Conservation (phyloP, 352 stramenopile genomes). For the Phytopythium mirpurense region DNA sequence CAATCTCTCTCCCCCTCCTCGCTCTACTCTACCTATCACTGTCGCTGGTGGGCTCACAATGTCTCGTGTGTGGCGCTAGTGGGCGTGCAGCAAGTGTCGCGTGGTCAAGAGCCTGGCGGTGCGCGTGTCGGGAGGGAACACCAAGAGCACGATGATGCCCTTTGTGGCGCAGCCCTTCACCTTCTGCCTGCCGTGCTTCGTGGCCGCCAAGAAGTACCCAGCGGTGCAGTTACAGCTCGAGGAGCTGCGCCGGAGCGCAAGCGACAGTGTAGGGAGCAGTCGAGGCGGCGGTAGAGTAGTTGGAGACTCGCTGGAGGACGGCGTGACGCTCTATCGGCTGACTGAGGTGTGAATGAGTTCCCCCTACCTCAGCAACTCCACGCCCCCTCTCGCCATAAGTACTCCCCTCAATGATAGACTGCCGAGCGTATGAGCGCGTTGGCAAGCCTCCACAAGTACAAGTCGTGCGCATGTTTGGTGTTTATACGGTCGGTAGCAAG, state of each 20-base stretch:
- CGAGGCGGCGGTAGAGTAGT: not conserved
- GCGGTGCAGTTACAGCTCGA: constrained; percentile 24
- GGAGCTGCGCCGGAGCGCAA: constrained; percentile 13
- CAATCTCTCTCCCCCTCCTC: not conserved
- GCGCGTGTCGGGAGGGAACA: constrained; percentile 6
- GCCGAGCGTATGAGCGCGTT: too few species aligned
- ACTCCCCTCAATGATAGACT: too few species aligned
- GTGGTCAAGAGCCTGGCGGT: constrained; percentile 20
- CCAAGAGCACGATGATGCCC: constrained; percentile 5
- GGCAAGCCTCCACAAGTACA: too few species aligned
- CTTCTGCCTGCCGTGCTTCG: constrained; percentile 35
- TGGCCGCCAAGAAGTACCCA: constrained; percentile 20
- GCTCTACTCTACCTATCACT: too few species aligned
- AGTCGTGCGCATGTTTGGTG: not conserved
- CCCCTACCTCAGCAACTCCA: too few species aligned
- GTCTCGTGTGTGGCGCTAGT: constrained; percentile 5
- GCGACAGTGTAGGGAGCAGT: not conserved
- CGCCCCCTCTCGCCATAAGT: too few species aligned
- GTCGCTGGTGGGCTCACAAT: not conserved
- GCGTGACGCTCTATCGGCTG: not conserved
- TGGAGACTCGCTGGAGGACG: not conserved
- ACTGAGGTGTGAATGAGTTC: too few species aligned
- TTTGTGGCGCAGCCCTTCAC: constrained; percentile 18
- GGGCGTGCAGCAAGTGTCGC: constrained; percentile 20
- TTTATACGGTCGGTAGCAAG: too few species aligned